phyloP scores from a whole-genome alignment of 495 filamentous ascomycete species.

The Pyronema omphalodes region DNA sequence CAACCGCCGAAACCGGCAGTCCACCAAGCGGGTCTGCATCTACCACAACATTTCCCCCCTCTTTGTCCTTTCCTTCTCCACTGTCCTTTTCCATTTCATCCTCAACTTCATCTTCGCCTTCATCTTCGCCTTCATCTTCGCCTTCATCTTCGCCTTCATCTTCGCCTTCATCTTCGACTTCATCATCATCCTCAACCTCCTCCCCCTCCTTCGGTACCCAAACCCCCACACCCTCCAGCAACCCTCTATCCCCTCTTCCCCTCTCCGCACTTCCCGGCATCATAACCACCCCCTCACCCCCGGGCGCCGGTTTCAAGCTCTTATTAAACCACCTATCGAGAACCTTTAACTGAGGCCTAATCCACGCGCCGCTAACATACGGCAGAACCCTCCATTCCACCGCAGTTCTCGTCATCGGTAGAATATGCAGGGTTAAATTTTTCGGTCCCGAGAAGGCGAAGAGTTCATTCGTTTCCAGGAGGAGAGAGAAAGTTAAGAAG shows the following conservation, averaged over 20 bases:
- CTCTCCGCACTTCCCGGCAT: background rate
- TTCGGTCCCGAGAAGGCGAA: conserved; percentile 92
- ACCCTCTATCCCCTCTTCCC: background rate
- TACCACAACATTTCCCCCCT: background rate
- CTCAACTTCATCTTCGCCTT: background rate
- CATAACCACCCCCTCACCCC: conserved; percentile 5
- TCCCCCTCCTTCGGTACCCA: conserved; percentile 2
- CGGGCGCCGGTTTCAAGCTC: conserved; percentile 50
- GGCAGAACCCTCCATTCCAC: conserved; percentile 54
- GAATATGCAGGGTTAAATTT: conserved; percentile 50
- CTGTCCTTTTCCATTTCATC: background rate
- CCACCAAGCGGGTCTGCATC: too few relatives aligned
- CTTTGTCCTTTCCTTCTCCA: background rate
- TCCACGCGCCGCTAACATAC: conserved; percentile 42
- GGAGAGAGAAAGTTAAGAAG: conserved; percentile 74
- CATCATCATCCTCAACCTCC: background rate
- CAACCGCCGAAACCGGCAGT: background rate
- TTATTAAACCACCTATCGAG: conserved; percentile 84
- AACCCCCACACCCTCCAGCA: background rate
- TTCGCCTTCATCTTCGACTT: background rate
- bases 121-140: background rate
- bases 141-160: background rate
- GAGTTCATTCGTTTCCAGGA: conserved; percentile 78
- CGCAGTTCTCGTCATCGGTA: conserved; percentile 55
- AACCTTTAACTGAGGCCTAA: conserved; percentile 53